phyloP scores from a whole-genome alignment of 176 grass and related monocot genomes.

The Tillandsia leiboldiana region DNA sequence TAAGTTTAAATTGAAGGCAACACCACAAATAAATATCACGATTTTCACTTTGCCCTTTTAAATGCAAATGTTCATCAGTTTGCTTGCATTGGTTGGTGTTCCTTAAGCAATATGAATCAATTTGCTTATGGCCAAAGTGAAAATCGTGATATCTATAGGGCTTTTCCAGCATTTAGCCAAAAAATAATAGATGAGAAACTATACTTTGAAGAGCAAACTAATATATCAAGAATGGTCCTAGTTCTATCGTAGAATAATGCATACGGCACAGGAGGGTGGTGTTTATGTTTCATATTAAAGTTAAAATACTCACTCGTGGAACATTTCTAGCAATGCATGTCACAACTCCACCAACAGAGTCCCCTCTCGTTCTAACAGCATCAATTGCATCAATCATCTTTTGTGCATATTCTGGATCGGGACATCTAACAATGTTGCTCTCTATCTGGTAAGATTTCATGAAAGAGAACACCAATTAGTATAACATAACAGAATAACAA shows the following conservation, averaged over 20 bases:
- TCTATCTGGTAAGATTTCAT: conserved; percentile 61
- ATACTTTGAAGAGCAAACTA: too few species aligned
- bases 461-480: neutral
- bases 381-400: conserved; percentile 98
- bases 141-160: too few species aligned
- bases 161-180: too few species aligned
- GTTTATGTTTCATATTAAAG: neutral
- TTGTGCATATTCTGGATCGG: conserved; percentile 85
- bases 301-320: conserved; percentile 63
- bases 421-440: conserved; percentile 93
- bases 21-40: too few species aligned
- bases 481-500: neutral
- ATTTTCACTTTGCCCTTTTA: too few species aligned
- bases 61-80: too few species aligned
- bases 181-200: too few species aligned
- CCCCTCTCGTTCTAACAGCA: conserved; percentile 66
- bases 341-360: conserved; percentile 90
- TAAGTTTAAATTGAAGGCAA: too few species aligned
- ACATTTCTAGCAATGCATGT: conserved; percentile 98
- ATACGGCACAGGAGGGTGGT: neutral
- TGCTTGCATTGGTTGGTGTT: too few species aligned
- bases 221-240: neutral
- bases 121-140: too few species aligned
- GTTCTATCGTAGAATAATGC: neutral
- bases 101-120: too few species aligned